Base-by-base conservation (phyloP, 768 basidiomycete species). In the Leccinum aurantiacum region DNA sequence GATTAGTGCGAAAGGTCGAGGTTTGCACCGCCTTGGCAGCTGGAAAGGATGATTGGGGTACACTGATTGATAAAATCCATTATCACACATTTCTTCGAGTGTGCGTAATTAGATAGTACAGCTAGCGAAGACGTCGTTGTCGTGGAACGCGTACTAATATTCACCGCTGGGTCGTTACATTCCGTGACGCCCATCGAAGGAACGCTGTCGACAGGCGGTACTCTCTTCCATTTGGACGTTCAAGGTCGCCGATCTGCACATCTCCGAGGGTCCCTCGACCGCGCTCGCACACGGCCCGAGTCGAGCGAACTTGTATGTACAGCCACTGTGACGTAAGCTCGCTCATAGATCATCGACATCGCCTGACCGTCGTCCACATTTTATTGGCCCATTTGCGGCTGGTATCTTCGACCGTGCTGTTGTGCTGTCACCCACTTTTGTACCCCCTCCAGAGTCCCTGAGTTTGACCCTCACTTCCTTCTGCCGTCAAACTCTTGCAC, bases 111-210 rank as follows among this genome's bases (percentile, higher is more conserved):
- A 2, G 13, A 1, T 31, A 33, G 31, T 44, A 37, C 41, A 13
- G 44, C 11, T 6, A 8, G 19, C 1, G 57, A 56, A 3, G 58
- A 63, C 2, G 44, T 38, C 15, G 13, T 50, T 1, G 24, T 68
- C 13, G n/a, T 69, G 9, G 67, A 68, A 51, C 59, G 67, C 8
- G 56, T 68, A 6, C 58, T 66, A 9, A 29, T 29, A 6, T 66
- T 64, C 5, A 38, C 58, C 0, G 44, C 11, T 5, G 64, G 59
- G 6, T 41, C 41, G 6, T 46, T 25, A 17, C 59, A 65, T 15
- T 61, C 53, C 1, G 59, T 59, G 3, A 46, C 56, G 5, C 54
- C 58, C 5, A 54, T 63, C 33, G 2, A 6, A 3, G 63, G 54
- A 9, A 25, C 31, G 2, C 41, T 53, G 6, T 44, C 54, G 1